Evolutionary conservation across 2,329 filamentous ascomycete genomes (phyloP), one percentile per base, ranked within the genome.

Genomic region (Penicillium sp.): DNA sequence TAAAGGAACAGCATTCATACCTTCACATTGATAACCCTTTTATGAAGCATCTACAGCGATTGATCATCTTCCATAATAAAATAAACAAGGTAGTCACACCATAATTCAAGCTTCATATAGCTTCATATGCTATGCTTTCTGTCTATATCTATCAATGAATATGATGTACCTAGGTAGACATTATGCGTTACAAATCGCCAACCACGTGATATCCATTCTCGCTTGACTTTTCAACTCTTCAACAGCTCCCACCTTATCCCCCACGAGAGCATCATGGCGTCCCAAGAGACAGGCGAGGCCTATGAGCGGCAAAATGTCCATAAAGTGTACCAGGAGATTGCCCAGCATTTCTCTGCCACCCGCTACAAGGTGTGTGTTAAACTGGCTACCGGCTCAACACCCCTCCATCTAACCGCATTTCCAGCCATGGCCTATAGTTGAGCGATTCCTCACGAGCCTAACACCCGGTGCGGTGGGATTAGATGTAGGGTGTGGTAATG

Each of bases 401-500:
- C 28, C 6, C 13, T 13, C 35, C 21, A 48, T 24, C 50, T 55
- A 33, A 55, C 24, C 22, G 24, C n/a, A 21, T 29, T 39, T 50
- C 28, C 54, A 84, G 81, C 89, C 93, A 53, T 98, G 93, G 93
- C 93, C 93, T 21, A 84, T 94, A 59, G 87, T 97, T 49, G 81
- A 89, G 55, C 75, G 75, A 32, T 97, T 96, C 67, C 78, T 97
- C 32, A 72, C 75, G 43, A 72, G 74, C 29, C 79, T 86, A 42
- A 65, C 76, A 0, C 72, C 82, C 12, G 91, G 90, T 24, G 79
- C 87, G 43, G 72, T 97, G 49, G 93, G 93, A 9, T 77, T 95
- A 29, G 93, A 98, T 69, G 77, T 97, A 49, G 93, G 93, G 53
- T 97, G 93, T 71, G 93, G 93, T 52, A 98, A 98, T 72, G 93